Conservation (phyloP, 2,329 filamentous ascomycete genomes). For the Clarireedia monteithiana region DNA sequence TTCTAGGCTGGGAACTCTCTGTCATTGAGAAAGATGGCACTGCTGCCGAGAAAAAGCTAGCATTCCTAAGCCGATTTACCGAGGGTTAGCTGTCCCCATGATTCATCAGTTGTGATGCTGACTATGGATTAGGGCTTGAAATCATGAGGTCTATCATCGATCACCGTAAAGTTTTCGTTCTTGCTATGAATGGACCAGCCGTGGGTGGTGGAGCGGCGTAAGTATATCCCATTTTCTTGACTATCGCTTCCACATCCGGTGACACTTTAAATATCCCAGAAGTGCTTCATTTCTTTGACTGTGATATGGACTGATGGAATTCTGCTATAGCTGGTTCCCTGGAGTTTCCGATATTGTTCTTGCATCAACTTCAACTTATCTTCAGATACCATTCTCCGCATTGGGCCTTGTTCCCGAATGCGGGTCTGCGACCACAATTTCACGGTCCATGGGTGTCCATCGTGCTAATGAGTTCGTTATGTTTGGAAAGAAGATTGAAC, state of each 20-base stretch:
- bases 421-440: conserved; percentile 38
- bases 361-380: conserved; percentile 36
- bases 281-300: background rate
- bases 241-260: background rate
- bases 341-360: conserved; percentile 42
- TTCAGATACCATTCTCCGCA: conserved; percentile 41
- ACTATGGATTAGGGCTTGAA: conserved; percentile 22
- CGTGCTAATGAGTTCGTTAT: conserved; percentile 45
- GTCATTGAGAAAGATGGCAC: conserved; percentile 11
- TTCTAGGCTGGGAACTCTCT: too few species aligned
- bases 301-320: background rate
- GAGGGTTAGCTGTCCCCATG: conserved; percentile 10
- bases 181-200: conserved; percentile 42
- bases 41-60: conserved; percentile 23
- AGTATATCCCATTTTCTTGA: background rate
- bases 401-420: conserved; percentile 42
- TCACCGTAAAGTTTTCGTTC: conserved; percentile 42
- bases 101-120: background rate
- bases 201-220: conserved; percentile 40
- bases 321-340: conserved; percentile 34
- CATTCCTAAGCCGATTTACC: conserved; percentile 17
- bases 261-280: background rate
- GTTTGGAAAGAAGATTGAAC: conserved; percentile 39
- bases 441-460: conserved; percentile 41
- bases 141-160: conserved; percentile 40